phyloP scores from a whole-genome alignment of 805 yeast genomes.

The Candida ipomoeae region DNA sequence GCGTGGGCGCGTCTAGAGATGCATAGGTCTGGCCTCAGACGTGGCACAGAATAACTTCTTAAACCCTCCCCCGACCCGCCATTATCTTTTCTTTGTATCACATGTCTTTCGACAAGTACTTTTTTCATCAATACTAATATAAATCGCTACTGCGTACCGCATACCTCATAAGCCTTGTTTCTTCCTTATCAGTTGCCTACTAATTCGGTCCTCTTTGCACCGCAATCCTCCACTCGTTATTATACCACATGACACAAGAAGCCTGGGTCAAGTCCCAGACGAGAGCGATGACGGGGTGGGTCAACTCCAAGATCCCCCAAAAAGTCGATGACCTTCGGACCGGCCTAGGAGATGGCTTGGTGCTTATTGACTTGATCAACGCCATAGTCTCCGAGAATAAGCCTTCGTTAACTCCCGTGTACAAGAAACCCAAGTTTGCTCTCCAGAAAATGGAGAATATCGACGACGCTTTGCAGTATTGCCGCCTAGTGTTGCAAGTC shows the following conservation, averaged over 20 bases:
- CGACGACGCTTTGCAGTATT: conserved; percentile 38
- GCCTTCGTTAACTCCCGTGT: conserved; percentile 26
- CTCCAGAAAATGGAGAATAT: conserved; percentile 48
- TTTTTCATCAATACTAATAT: neutral
- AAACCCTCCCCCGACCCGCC: neutral
- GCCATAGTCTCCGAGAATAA: conserved; percentile 20
- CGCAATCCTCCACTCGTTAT: neutral
- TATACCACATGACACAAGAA: conserved; percentile 8
- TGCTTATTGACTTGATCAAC: conserved; percentile 35
- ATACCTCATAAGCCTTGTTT: neutral
- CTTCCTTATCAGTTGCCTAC: neutral
- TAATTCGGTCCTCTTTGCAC: neutral
- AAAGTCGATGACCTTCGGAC: conserved; percentile 21
- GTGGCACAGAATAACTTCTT: neutral
- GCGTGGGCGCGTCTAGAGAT: neutral
- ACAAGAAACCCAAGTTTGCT: conserved; percentile 36
- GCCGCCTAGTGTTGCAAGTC: conserved; percentile 36
- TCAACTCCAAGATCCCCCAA: conserved; percentile 34
- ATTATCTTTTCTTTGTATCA: neutral
- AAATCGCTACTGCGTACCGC: neutral
- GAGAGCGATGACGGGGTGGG: conserved; percentile 49
- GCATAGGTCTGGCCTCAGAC: conserved; percentile 1
- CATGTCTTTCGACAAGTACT: neutral
- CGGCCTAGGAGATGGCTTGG: conserved; percentile 41
- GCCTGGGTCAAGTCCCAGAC: conserved; percentile 44